Base-by-base conservation (phyloP, 202 grass and related monocot genomes). In the Musa balbisiana region DNA sequence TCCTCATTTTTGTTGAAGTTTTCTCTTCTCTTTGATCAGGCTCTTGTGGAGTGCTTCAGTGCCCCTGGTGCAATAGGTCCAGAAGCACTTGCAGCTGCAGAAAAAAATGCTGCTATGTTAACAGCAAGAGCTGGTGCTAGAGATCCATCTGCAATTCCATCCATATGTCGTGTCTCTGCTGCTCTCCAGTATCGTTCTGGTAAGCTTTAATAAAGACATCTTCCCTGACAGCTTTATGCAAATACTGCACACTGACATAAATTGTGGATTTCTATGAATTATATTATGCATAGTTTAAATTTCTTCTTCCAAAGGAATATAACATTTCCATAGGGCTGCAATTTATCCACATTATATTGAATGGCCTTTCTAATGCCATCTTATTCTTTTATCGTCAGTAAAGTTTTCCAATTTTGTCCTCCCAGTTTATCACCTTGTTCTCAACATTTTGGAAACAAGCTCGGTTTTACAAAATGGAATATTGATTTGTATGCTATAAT, bases 111-210 rank as follows among this genome's bases (percentile, higher is more conserved):
- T 85, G 82, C 87, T 78, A 78, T 92, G 77, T 77, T 98, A 70
- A 89, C 95, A 83, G 89, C 95, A 62, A 92, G 85, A 83, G 87
- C 91, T 85, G 95, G 95, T 78, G 85, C 95, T n/a, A 89, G 91
- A 84, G 89, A 98, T 88, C 95, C 91, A 81, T 94, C 95, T 80
- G 84, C 95, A 53, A 79, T 98, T 75, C 89, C 91, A 80, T 98
- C 91, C 59, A 87, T 98, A 84, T 94, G 88, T 77, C 91, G 91
- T 68, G 90, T 98, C 62, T 92, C 91, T 86, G 55, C 87, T 64
- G 88, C 95, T 79, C 87, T 98, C 77, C 84, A 87, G 55, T 80
- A 78, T 84, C 89, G 87, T 75, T 84, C 85, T 62, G 87, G 95
- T 94, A 85, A 73, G 80, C 82, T 81, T 22, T 67, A 24, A 75